Evolutionary conservation across 768 basidiomycete genomes (phyloP).

Genomic region (Panaeolus papilionaceus): DNA sequence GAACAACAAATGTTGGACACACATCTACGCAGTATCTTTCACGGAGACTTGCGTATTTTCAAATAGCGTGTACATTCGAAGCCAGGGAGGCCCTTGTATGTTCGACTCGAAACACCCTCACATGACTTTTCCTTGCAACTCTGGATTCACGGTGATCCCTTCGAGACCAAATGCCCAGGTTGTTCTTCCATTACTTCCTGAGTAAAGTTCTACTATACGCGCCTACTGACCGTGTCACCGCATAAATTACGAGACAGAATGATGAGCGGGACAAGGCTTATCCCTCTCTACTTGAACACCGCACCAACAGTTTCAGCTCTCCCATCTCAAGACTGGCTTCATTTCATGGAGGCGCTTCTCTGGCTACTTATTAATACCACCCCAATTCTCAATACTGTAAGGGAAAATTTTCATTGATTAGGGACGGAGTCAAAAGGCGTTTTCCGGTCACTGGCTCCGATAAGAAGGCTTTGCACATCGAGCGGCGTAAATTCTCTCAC

Average conservation of each 20-base stretch:
- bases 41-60: neutral
- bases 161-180: too few species aligned
- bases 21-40: neutral
- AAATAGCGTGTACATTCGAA: neutral
- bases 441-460: neutral
- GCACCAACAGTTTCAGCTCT: neutral
- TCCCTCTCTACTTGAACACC: neutral
- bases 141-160: too few species aligned
- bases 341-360: neutral
- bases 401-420: neutral
- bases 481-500: neutral
- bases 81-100: neutral
- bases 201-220: too few species aligned
- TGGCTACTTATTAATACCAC: neutral
- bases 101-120: too few species aligned
- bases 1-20: too few species aligned
- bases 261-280: neutral
- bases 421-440: conserved; percentile 12
- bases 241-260: neutral
- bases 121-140: too few species aligned
- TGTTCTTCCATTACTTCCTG: too few species aligned
- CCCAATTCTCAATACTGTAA: neutral
- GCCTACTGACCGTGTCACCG: too few species aligned
- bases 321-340: neutral
- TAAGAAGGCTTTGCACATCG: neutral